phyloP scores from a whole-genome alignment of 1,139 yeast genomes.

The Hyphopichia wangnamkhiaoensis region DNA sequence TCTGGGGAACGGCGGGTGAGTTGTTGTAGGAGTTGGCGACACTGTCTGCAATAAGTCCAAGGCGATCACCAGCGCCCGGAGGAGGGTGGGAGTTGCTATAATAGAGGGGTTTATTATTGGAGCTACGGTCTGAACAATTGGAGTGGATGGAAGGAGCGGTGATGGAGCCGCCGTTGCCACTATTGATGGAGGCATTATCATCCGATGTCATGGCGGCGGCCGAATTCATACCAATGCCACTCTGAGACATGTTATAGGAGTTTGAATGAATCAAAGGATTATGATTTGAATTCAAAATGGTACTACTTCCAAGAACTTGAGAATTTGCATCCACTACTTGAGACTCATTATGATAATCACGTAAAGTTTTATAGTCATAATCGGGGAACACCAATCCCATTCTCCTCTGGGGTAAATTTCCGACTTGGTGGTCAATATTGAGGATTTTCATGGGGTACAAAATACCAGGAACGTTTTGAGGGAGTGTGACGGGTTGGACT shows the following conservation, averaged over 20 bases:
- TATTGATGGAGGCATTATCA: neutral
- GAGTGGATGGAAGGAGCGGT: constrained; percentile 1
- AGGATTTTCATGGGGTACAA: constrained; percentile 29
- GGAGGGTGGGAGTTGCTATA: no score
- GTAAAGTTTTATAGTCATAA: constrained; percentile 22
- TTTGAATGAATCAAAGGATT: neutral
- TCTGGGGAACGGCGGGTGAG: neutral
- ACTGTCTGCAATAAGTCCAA: neutral
- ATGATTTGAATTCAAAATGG: neutral
- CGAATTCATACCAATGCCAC: no score
- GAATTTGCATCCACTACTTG: neutral
- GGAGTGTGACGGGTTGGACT: constrained; percentile 26
- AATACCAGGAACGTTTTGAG: constrained; percentile 27
- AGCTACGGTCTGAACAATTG: neutral
- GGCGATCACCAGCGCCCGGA: constrained; percentile 3
- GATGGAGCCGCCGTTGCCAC: neutral
- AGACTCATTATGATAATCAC: constrained; percentile 13
- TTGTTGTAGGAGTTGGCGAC: neutral
- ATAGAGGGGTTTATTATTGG: neutral
- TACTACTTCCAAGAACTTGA: neutral
- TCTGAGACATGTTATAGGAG: no score
- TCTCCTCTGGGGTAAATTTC: constrained; percentile 15
- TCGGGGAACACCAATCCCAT: constrained; percentile 30
- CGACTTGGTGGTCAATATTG: constrained; percentile 12
- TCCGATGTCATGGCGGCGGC: neutral